Conservation (phyloP, 768 basidiomycete species). For the Melanogaster broomeanus region DNA sequence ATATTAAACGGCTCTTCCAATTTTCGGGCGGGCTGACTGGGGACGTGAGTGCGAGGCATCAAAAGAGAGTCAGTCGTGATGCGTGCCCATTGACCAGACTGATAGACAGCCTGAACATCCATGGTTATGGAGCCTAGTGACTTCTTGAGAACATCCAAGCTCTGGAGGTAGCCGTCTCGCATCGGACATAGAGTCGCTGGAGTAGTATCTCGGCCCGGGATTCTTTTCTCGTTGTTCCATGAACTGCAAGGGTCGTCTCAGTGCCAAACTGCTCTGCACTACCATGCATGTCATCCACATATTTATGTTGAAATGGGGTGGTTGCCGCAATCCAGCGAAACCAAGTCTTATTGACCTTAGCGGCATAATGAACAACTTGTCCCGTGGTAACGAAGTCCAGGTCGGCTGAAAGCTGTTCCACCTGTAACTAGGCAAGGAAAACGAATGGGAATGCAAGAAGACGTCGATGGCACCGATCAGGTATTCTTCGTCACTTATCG, state of each 20-base stretch:
- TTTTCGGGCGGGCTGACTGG: constrained; percentile 5
- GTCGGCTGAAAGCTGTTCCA: constrained; percentile 6
- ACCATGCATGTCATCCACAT: constrained; percentile 6
- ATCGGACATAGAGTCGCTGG: constrained; percentile 6
- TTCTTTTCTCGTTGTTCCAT: neutral
- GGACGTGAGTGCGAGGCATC: constrained; percentile 28
- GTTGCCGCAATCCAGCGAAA: neutral
- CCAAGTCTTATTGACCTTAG: neutral
- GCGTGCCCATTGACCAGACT: constrained; percentile 40
- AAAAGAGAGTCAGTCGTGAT: constrained; percentile 35
- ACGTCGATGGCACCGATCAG: no score
- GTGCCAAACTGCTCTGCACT: constrained; percentile 14
- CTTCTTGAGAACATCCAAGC: neutral
- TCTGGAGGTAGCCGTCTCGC: constrained; percentile 1
- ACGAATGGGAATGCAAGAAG: neutral
- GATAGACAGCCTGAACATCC: constrained; percentile 15
- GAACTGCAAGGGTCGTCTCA: neutral
- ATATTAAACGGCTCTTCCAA: constrained; percentile 35
- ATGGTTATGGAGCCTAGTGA: constrained; percentile 13
- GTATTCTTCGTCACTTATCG: no score
- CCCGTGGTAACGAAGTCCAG: neutral
- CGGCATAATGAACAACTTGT: neutral
- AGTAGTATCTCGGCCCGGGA: constrained; percentile 6
- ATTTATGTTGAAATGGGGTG: constrained; percentile 11
- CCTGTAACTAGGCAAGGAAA: neutral